These are phyloP conservation scores for Neonectria hederae DNA, from an alignment of 2,329 filamentous ascomycete genomes.

Conservation along the genomic window DNA sequence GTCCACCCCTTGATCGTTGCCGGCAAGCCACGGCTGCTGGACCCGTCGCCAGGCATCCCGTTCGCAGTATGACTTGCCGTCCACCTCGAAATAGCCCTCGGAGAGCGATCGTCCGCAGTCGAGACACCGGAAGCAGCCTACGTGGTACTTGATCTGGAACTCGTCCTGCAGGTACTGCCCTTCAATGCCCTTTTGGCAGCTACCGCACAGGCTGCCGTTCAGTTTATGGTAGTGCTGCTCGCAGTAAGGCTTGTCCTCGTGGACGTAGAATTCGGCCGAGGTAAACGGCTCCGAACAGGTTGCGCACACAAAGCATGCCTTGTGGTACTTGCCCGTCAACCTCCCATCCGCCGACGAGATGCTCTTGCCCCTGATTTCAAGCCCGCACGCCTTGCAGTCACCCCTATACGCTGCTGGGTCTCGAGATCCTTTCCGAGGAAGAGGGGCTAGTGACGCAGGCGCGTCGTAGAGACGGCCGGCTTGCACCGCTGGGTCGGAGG, in stretches of 20 bases:
- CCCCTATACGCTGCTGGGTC: slow-evolving; percentile 67
- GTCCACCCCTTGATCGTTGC: slow-evolving; percentile 14
- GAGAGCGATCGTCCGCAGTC: slow-evolving; percentile 79
- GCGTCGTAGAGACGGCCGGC: slow-evolving; percentile 15
- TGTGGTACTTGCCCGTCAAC: slow-evolving; percentile 93
- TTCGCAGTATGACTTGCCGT: slow-evolving; percentile 84
- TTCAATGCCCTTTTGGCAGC: slow-evolving; percentile 87
- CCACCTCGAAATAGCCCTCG: slow-evolving; percentile 92
- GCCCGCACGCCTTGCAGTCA: slow-evolving; percentile 82
- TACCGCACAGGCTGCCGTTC: slow-evolving; percentile 85
- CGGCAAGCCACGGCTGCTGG: slow-evolving; percentile 44
- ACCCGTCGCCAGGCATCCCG: slow-evolving; percentile 76
- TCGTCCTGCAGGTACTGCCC: slow-evolving; percentile 93
- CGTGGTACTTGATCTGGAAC: slow-evolving; percentile 80
- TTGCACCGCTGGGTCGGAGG: slow-evolving; percentile 26
- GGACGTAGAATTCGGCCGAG: slow-evolving; percentile 92
- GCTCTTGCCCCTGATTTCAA: slow-evolving; percentile 86
- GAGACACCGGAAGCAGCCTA: slow-evolving; percentile 84
- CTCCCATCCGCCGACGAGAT: slow-evolving; percentile 93
- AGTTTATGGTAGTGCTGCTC: slow-evolving; percentile 91
- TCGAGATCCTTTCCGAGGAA: slow-evolving; percentile 49
- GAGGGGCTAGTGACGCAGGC: slow-evolving; percentile 26
- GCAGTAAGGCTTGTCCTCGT: slow-evolving; percentile 88
- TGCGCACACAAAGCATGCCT: slow-evolving; percentile 90
- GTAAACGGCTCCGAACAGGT: slow-evolving; percentile 84